A percentile compares a stretch with the other conserved stretches of the same genome.
Conservation (phyloP, 306 rosid species). For the Acacia melanoxylon region DNA sequence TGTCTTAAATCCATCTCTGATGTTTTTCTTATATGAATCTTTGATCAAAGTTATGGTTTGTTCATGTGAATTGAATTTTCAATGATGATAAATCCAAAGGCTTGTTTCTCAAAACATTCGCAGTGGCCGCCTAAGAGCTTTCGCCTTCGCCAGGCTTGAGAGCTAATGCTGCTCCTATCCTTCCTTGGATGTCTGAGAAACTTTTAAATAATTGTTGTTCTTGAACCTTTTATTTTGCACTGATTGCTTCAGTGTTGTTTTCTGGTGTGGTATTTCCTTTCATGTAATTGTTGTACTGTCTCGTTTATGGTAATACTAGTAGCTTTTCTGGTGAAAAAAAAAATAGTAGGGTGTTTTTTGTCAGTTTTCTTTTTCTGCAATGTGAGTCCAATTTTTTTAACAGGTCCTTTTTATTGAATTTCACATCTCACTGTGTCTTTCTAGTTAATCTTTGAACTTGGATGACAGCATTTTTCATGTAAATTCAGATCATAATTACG, state of each 20-base stretch:
- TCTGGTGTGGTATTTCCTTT: too few species aligned
- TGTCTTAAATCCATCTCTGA: background rate
- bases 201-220: background rate
- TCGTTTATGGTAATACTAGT: too few species aligned
- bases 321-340: too few species aligned
- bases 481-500: background rate
- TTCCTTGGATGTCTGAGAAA: background rate
- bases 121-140: slow-evolving; percentile 1
- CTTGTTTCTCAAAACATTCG: background rate
- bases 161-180: background rate
- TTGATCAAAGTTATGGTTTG: background rate
- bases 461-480: background rate
- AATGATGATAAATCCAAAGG: background rate
- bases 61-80: background rate
- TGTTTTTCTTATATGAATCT: background rate
- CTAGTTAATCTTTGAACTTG: too few species aligned
- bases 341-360: background rate
- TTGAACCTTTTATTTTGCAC: background rate
- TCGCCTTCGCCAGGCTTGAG: slow-evolving; percentile 4
- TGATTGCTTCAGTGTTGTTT: background rate
- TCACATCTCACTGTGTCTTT: background rate
- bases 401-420: background rate
- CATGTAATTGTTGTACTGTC: too few species aligned
- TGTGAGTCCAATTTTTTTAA: background rate
- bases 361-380: too few species aligned